Evolutionary conservation across 2,329 filamentous ascomycete genomes (phyloP), one percentile per base, ranked within the genome.

Genomic region (Fusarium coicis): DNA sequence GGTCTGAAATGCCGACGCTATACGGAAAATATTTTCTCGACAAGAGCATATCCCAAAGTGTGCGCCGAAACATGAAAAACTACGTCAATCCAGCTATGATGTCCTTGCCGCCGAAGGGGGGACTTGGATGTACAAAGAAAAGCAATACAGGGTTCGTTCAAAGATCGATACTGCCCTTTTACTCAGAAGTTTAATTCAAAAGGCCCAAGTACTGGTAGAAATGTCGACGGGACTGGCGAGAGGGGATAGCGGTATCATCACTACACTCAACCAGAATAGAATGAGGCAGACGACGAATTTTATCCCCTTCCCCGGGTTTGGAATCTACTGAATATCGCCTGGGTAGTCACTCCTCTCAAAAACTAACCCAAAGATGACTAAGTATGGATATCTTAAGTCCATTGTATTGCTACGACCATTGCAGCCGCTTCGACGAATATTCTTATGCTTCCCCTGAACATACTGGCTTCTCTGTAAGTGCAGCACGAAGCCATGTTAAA

Each of bases 141-240:
- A 81, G 87, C 91, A 47, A 92, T 90, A 2, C 89, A 91, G 34
- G 90, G 92, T 1, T 89, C 89, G 8, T 95, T 96, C 81, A 93
- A 92, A 64, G 93, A 96, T 88, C 82, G 95, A 94, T 80, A 91
- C 93, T 63, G 85, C 87, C 19, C 80, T 93, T 32, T 90, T 93
- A 4, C 93, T 91, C 80, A 83, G 82, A 14, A 91, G 93, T 78
- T 86, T 88, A 3, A 83, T 92, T 28, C 73, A 77, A 15, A 93
- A 95, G 82, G 88, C 92, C 1, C 83, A 87, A 68, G 86, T 87
- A 18, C 87, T 93, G 87, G 76, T 93, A 36, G 79, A 81, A 40
- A 84, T 85, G 53, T 93, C 91, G 90, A 81, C 87, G 10, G 84
- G 82, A 77, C 60, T 66, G 64, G 43, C 4, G 75, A 63, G 5